These are phyloP conservation scores for Beauveria sp. DNA, from an alignment of 2,329 filamentous ascomycete genomes.

Conservation along the genomic window DNA sequence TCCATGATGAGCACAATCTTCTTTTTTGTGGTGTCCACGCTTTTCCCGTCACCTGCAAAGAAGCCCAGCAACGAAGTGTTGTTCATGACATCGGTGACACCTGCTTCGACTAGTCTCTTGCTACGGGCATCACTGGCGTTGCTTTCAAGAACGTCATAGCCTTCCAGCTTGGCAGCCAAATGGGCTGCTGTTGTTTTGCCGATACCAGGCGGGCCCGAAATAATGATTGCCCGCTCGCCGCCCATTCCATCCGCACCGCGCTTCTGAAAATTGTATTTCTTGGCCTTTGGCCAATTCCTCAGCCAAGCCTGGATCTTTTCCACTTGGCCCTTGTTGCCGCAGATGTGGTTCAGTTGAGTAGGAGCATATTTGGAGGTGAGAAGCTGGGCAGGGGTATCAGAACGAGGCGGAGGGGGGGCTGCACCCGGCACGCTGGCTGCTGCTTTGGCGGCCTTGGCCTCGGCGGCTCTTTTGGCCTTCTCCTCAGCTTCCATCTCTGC, in stretches of 20 bases:
- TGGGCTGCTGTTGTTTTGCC: constrained; percentile 97
- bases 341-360: constrained; percentile 76
- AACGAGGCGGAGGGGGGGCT: constrained; percentile 16
- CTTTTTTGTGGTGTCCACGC: constrained; percentile 74
- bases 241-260: constrained; percentile 80
- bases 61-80: constrained; percentile 89
- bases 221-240: constrained; percentile 78
- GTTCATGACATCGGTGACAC: constrained; percentile 82
- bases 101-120: constrained; percentile 88
- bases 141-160: constrained; percentile 87
- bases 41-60: constrained; percentile 77
- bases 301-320: constrained; percentile 89
- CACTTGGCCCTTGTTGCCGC: constrained; percentile 85
- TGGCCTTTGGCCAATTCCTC: constrained; percentile 68
- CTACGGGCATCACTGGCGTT: constrained; percentile 95
- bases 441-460: constrained; percentile 42
- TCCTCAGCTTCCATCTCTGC: constrained; percentile 83
- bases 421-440: constrained; percentile 25
- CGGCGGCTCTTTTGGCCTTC: constrained; percentile 45
- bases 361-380: constrained; percentile 97
- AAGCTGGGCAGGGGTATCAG: constrained; percentile 52
- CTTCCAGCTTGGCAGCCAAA: constrained; percentile 83
- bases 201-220: constrained; percentile 91
- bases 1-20: constrained; percentile 98
- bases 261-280: constrained; percentile 74